phyloP scores from a whole-genome alignment of 2,329 filamentous ascomycete species.

The Gaeumannomyces tritici region DNA sequence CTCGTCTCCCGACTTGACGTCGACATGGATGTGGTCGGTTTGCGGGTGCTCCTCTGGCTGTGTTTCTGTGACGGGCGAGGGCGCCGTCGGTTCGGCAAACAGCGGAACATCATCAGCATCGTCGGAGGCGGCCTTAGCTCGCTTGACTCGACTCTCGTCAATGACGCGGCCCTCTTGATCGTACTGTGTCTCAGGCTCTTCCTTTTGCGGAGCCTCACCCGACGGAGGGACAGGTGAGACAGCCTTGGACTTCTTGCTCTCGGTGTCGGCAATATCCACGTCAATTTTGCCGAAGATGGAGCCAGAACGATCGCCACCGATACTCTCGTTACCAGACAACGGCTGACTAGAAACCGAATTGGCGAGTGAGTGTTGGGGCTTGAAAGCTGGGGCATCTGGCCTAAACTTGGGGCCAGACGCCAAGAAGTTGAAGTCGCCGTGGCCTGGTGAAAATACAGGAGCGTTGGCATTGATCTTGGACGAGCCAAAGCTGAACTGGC shows the following conservation, averaged over 20 bases:
- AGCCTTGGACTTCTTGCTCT: slow-evolving; percentile 67
- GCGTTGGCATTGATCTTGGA: slow-evolving; percentile 60
- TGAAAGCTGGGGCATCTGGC: slow-evolving; percentile 69
- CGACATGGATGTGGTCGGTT: slow-evolving; percentile 16
- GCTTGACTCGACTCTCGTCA: slow-evolving; percentile 67
- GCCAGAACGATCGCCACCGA: slow-evolving; percentile 25
- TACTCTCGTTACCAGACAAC: slow-evolving; percentile 33
- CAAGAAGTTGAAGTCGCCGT: slow-evolving; percentile 60
- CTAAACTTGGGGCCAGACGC: slow-evolving; percentile 59
- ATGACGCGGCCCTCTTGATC: slow-evolving; percentile 51
- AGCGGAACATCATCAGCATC: slow-evolving; percentile 65
- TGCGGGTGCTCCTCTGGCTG: slow-evolving; percentile 17
- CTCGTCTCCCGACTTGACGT: slow-evolving; percentile 23
- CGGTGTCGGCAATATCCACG: slow-evolving; percentile 48
- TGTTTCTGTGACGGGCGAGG: slow-evolving; percentile 18
- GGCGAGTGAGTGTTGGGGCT: slow-evolving; percentile 43
- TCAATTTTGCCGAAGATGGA: slow-evolving; percentile 65
- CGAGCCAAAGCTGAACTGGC: slow-evolving; percentile 28
- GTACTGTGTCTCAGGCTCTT: slow-evolving; percentile 24
- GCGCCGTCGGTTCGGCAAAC: slow-evolving; percentile 51
- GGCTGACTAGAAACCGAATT: slow-evolving; percentile 36
- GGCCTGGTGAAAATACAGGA: slow-evolving; percentile 60
- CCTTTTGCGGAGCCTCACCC: slow-evolving; percentile 32
- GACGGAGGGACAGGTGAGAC: slow-evolving; percentile 62
- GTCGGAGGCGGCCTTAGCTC: slow-evolving; percentile 55